phyloP scores from a whole-genome alignment of 305 asterid species.

The Andrographis paniculata region DNA sequence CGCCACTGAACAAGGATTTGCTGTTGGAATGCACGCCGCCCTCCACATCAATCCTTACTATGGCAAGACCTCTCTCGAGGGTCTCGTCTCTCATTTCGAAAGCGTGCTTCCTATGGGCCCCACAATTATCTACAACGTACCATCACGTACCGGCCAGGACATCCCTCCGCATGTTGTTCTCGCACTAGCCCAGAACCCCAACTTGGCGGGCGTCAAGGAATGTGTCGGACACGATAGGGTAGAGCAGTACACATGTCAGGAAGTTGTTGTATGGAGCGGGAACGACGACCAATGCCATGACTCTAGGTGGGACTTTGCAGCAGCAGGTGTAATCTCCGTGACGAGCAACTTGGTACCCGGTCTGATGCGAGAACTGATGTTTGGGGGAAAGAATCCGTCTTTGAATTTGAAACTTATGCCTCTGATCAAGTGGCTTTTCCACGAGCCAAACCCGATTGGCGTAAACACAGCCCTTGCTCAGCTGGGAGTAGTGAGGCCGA shows the following conservation, averaged over 20 bases:
- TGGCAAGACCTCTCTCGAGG: constrained; percentile 83
- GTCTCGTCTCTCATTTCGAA: constrained; percentile 68
- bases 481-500: constrained; percentile 86
- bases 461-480: constrained; percentile 91
- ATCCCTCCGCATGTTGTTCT: constrained; percentile 61
- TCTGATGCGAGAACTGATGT: constrained; percentile 74
- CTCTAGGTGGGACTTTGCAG: constrained; percentile 82
- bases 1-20: constrained; percentile 96
- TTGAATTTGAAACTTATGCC: constrained; percentile 58
- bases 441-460: constrained; percentile 82
- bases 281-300: constrained; percentile 90
- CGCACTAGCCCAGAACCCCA: constrained; percentile 37
- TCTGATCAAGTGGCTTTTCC: constrained; percentile 71
- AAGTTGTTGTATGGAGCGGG: constrained; percentile 80
- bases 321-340: constrained; percentile 78
- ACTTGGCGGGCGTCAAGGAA: constrained; percentile 86
- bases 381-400: constrained; percentile 55
- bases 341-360: constrained; percentile 85
- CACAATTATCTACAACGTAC: constrained; percentile 79
- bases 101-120: constrained; percentile 94
- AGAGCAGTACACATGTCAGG: constrained; percentile 50
- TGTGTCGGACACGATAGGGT: constrained; percentile 76
- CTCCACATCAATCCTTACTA: constrained; percentile 96
- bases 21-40: constrained; percentile 96
- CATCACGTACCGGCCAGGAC: constrained; percentile 89